Evolutionary conservation across 352 stramenopile species (phyloP).

Genomic region (Plasmopara viticola): DNA sequence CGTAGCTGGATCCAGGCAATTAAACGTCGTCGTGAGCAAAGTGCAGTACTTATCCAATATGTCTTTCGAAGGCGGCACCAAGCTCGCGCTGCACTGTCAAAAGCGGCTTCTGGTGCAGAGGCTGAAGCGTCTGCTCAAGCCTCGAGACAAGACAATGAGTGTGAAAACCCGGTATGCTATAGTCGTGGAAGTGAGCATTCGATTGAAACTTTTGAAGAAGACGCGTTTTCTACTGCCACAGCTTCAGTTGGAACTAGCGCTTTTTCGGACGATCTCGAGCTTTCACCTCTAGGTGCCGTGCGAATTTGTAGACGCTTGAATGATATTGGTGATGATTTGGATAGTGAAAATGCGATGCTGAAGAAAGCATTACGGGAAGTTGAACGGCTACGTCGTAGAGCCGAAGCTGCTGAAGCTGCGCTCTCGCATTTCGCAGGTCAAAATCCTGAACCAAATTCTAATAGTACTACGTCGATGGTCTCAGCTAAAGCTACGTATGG

Average conservation of each 20-base stretch:
- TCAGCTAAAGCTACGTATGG: slow-evolving; percentile 10
- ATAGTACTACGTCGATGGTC: slow-evolving; percentile 12
- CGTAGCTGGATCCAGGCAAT: slow-evolving; percentile 26
- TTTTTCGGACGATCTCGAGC: slow-evolving; percentile 32
- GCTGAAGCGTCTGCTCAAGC: slow-evolving; percentile 9
- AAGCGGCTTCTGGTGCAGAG: background rate
- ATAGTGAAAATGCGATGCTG: slow-evolving; percentile 33
- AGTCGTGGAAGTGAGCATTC: slow-evolving; percentile 27
- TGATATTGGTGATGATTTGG: slow-evolving; percentile 11
- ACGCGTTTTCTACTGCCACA: slow-evolving; percentile 28
- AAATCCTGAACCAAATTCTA: slow-evolving; percentile 13
- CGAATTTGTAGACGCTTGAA: slow-evolving; percentile 13
- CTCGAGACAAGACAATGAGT: slow-evolving; percentile 15
- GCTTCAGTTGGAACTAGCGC: slow-evolving; percentile 35
- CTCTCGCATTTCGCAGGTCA: slow-evolving; percentile 28
- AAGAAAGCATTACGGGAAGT: slow-evolving; percentile 46
- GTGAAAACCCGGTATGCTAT: slow-evolving; percentile 8
- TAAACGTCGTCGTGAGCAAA: slow-evolving; percentile 15
- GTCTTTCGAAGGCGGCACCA: slow-evolving; percentile 24
- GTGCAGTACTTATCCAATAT: slow-evolving; percentile 29
- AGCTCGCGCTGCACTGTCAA: slow-evolving; percentile 9
- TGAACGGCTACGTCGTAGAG: slow-evolving; percentile 49
- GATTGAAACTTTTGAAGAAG: slow-evolving; percentile 28
- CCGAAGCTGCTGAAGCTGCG: slow-evolving; percentile 54
- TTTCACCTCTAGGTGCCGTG: slow-evolving; percentile 13